Evolutionary conservation across 2,329 filamentous ascomycete genomes (phyloP).

Genomic region (Pseudonectria foliicola): DNA sequence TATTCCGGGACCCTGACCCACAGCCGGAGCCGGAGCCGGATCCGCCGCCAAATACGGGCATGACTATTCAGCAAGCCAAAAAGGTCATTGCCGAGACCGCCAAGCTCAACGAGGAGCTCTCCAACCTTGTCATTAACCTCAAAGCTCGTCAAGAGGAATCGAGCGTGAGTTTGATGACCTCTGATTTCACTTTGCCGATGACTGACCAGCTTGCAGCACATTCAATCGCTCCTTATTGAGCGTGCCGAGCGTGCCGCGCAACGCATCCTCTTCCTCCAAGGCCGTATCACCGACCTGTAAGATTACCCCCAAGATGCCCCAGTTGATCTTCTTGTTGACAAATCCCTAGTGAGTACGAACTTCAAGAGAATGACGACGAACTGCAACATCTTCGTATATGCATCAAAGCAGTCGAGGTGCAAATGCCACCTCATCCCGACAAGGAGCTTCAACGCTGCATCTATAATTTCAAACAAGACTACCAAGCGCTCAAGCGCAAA

Average conservation of each 20-base stretch:
- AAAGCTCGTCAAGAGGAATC: conserved; percentile 52
- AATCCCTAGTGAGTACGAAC: conserved; percentile 43
- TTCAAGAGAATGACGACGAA: conserved; percentile 51
- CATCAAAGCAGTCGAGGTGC: conserved; percentile 55
- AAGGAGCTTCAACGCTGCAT: conserved; percentile 53
- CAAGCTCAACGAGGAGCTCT: conserved; percentile 44
- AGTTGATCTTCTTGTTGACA: conserved; percentile 5
- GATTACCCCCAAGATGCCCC: conserved; percentile 8
- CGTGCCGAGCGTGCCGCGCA: conserved; percentile 51
- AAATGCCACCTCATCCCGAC: conserved; percentile 45
- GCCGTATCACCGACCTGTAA: conserved; percentile 51
- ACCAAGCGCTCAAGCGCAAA: conserved; percentile 41
- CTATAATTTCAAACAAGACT: conserved; percentile 55
- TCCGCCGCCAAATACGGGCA: conserved; percentile 21
- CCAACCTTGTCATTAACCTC: conserved; percentile 42
- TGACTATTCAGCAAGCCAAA: conserved; percentile 29
- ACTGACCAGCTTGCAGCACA: conserved; percentile 40
- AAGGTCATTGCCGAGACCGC: conserved; percentile 29
- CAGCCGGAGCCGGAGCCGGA: conserved; percentile 21
- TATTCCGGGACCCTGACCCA: conserved; percentile 24
- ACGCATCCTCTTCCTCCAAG: conserved; percentile 53
- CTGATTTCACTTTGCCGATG: conserved; percentile 5
- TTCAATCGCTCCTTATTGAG: conserved; percentile 53
- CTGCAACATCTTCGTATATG: conserved; percentile 55
- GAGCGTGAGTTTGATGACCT: conserved; percentile 34